Conservation (phyloP, 139 green algal species). For the Coccomyxa sp. region DNA sequence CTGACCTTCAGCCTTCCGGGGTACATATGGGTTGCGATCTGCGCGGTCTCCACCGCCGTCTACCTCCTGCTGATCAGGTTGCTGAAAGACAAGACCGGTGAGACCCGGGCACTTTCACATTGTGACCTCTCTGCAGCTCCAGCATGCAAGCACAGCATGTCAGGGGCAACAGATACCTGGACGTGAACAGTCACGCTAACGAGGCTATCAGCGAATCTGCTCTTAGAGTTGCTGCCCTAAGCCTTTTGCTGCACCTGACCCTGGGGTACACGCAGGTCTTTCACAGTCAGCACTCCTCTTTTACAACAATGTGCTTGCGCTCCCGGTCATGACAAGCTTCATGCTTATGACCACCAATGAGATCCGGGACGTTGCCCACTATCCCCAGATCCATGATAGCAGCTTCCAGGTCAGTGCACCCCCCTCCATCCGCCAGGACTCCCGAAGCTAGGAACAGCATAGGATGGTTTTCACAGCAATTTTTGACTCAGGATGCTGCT, state of each 20-base stretch:
- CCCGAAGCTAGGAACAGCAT: too few species aligned
- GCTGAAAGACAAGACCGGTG: conserved; percentile 34
- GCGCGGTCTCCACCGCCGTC: conserved; percentile 40
- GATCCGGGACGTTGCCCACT: conserved; percentile 12
- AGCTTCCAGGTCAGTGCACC: conserved; percentile 22
- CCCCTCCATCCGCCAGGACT: neutral
- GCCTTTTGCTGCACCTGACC: neutral
- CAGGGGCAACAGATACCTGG: neutral
- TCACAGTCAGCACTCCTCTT: conserved; percentile 38
- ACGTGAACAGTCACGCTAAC: too few species aligned
- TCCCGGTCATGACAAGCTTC: conserved; percentile 44
- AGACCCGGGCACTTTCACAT: neutral
- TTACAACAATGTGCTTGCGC: conserved; percentile 49
- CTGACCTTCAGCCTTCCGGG: conserved; percentile 39
- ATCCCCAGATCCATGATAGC: conserved; percentile 25
- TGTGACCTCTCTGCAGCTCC: neutral
- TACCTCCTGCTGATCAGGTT: conserved; percentile 46
- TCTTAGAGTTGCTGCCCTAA: neutral
- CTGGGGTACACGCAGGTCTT: conserved; percentile 23
- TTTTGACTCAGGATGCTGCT: neutral
- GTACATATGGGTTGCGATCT: conserved; percentile 48
- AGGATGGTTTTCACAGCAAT: too few species aligned
- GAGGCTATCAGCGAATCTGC: too few species aligned
- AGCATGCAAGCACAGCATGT: neutral
- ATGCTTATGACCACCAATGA: conserved; percentile 35